Conservation (phyloP, 805 yeast genomes). For the Metschnikowia sp. region DNA sequence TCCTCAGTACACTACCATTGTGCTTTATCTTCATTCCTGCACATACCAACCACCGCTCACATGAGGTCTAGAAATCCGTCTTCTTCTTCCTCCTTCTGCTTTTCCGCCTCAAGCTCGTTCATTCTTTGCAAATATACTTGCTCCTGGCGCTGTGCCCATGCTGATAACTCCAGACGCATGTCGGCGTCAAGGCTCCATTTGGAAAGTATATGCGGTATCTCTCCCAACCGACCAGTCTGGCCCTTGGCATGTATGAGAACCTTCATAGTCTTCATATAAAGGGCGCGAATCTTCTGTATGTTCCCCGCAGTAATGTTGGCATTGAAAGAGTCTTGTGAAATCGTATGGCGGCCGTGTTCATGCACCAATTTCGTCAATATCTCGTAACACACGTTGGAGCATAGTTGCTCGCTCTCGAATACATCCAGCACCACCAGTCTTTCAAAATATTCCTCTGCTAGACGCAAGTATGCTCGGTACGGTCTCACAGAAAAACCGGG, state of each 20-base stretch:
- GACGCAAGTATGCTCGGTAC: conserved; percentile 23
- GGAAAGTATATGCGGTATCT: conserved; percentile 28
- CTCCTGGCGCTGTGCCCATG: conserved; percentile 22
- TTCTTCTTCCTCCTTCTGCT: conserved; percentile 25
- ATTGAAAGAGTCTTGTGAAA: conserved; percentile 21
- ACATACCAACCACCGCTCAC: conserved; percentile 6
- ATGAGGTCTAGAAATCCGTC: conserved; percentile 31
- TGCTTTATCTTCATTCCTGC: too few relatives aligned
- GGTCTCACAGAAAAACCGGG: conserved; percentile 23
- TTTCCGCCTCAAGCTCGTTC: conserved; percentile 24
- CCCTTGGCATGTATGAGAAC: conserved; percentile 28
- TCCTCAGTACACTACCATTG: too few relatives aligned
- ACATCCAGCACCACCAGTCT: conserved; percentile 2
- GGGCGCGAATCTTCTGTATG: conserved; percentile 4
- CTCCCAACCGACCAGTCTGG: conserved; percentile 24
- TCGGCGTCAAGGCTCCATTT: conserved; percentile 34
- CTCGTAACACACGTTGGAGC: conserved; percentile 20
- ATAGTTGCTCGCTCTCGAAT: not conserved
- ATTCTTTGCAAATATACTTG: conserved; percentile 22
- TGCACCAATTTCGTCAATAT: conserved; percentile 18
- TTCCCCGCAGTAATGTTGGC: not conserved
- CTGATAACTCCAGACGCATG: conserved; percentile 24
- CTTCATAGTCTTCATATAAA: conserved; percentile 24
- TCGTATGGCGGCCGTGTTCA: conserved; percentile 13
- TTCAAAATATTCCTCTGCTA: conserved; percentile 23